Base-by-base conservation (phyloP, 495 filamentous ascomycete species). In the Aspergillus kassunensis region DNA sequence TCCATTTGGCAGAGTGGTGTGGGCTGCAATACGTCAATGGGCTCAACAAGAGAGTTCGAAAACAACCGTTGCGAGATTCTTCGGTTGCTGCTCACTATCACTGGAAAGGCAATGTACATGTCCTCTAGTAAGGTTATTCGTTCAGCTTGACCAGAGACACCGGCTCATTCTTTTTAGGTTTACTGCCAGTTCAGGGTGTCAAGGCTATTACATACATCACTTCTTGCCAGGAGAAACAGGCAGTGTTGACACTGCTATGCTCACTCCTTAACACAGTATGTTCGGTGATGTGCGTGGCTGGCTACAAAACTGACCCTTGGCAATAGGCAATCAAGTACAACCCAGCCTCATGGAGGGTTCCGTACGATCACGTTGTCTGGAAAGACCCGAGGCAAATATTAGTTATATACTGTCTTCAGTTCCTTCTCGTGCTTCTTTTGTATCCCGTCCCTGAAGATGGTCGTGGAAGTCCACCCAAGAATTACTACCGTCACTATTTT, bases 1-100 rank as follows among this genome's bases (percentile, higher is more conserved):
- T 85, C 90, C 30, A 97, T 99, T 59, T 99, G 93, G 93, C 90
- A 97, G 68, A 97, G 87, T 59, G 93, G 93, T 20, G 92, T 99
- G 40, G 93, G 93, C 2, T 97, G 92, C 70, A 95, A 95, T 65
- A 89, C 87, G 6, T 78, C 89, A 1, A 84, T 96, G 66, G 86
- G 86, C 15, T 89, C 91, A 16, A 95, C 80, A 33, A 96, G 88
- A 67, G 88, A 96, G 53, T 82, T 87, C 41, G 93, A 99, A 71
- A 91, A 78, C 67, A 96, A 96, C 66, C 83, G 93, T 24, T 89
- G 86, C 57, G 93, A 99, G 65, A 85, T 96, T 21, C 68, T 99
- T 53, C 83, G 95, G 29, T 69, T 97, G 56, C 75, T 99, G 31
- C 76, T 99, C 51, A 91, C 90, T 0, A 68, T 99, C 54, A 83